phyloP scores from a whole-genome alignment of 345 rosid species.

The Citrus sp. region DNA sequence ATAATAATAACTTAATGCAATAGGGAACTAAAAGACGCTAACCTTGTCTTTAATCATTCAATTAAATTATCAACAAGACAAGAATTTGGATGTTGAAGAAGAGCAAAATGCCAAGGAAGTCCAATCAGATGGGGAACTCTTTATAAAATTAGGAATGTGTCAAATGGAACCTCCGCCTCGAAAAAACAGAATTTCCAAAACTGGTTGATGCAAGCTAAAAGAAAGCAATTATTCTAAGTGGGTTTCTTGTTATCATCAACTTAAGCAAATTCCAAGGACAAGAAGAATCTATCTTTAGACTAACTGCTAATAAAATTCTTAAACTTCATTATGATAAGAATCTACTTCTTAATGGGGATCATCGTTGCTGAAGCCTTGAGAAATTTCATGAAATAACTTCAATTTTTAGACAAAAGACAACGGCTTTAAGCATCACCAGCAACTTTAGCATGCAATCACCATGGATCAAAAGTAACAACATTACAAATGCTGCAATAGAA shows the following conservation, averaged over 20 bases:
- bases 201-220: neutral
- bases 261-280: constrained; percentile 18
- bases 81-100: neutral
- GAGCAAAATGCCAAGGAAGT: constrained; percentile 7
- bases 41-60: constrained; percentile 1
- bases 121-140: neutral
- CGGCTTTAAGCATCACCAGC: neutral
- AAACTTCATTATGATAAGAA: neutral
- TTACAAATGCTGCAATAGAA: neutral
- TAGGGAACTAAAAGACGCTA: neutral
- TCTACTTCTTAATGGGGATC: neutral
- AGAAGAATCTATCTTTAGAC: constrained; percentile 14
- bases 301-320: neutral
- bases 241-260: constrained; percentile 31
- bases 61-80: constrained; percentile 2
- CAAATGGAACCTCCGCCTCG: constrained; percentile 16
- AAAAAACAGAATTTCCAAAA: constrained; percentile 11
- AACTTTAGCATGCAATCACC: neutral
- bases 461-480: neutral
- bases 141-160: constrained; percentile 5
- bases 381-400: neutral
- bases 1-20: neutral
- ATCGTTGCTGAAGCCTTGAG: neutral
- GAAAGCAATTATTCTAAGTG: constrained; percentile 3
- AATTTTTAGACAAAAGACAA: neutral